Percentiles rank a stretch among this genome's conserved stretches.
phyloP scores from a whole-genome alignment of 23 red algal genomes.

The Gracilariopsis chorda region DNA sequence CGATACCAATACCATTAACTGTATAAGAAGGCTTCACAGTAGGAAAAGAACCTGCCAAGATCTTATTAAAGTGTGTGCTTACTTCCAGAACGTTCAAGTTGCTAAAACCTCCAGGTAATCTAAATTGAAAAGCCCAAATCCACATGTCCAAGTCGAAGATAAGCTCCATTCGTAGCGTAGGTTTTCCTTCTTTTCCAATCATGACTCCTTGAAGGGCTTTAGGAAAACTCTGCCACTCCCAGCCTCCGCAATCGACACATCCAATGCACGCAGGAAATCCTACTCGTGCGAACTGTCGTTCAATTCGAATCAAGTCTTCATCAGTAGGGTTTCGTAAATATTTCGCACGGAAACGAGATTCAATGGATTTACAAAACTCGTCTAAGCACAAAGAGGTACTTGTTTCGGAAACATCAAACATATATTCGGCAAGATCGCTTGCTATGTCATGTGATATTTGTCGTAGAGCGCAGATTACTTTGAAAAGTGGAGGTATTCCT shows the following conservation, averaged over 20 bases:
- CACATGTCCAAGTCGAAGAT: conserved; percentile 15
- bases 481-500: conserved; percentile 31
- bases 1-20: neutral
- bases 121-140: conserved; percentile 18
- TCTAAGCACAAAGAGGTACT: neutral
- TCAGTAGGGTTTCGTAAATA: conserved; percentile 21
- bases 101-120: neutral
- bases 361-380: neutral
- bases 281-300: neutral
- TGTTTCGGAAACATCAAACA: conserved; percentile 43
- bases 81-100: conserved; percentile 18
- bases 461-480: conserved; percentile 18
- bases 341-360: neutral
- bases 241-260: neutral
- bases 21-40: neutral
- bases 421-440: conserved; percentile 26
- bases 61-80: neutral
- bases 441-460: conserved; percentile 18
- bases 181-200: conserved; percentile 16
- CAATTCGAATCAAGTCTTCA: neutral
- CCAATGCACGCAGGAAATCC: conserved; percentile 32
- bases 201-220: conserved; percentile 9
- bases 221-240: conserved; percentile 24
- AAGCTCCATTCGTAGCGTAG: neutral
- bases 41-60: neutral